A percentile compares a stretch with the other conserved stretches of the same genome.
phyloP scores from a whole-genome alignment of 331 rosid genomes.

The Pyrus hybrid region DNA sequence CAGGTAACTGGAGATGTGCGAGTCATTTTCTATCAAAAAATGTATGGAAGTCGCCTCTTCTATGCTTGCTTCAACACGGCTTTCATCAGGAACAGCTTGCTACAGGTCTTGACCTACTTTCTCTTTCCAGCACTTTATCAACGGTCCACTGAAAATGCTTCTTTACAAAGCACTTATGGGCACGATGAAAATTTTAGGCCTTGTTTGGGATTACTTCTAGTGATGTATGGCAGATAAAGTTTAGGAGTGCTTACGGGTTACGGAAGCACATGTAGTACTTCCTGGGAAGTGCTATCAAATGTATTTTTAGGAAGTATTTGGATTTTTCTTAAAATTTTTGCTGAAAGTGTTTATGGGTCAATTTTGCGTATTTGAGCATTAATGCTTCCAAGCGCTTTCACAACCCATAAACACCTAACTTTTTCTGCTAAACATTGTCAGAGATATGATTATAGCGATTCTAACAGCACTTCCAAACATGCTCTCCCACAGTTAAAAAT shows the following conservation, averaged over 20 bases:
- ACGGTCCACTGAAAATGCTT: background rate
- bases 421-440: background rate
- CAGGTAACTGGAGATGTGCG: slow-evolving; percentile 85
- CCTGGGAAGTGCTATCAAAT: background rate
- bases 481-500: background rate
- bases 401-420: background rate
- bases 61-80: slow-evolving; percentile 90
- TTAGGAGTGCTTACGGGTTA: background rate
- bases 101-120: slow-evolving; percentile 53
- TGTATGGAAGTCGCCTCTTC: slow-evolving; percentile 89
- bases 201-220: background rate
- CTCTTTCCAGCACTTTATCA: background rate
- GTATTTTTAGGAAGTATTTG: background rate
- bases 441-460: background rate
- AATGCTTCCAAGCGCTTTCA: background rate
- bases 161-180: background rate
- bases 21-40: slow-evolving; percentile 73
- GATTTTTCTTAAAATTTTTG: no score
- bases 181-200: background rate
- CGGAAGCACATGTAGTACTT: background rate
- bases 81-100: slow-evolving; percentile 74
- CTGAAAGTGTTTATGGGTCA: background rate
- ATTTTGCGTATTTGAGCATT: background rate
- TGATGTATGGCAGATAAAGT: background rate
- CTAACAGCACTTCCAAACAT: background rate